phyloP scores from a whole-genome alignment of 306 rosid genomes.

The Senna tora region DNA sequence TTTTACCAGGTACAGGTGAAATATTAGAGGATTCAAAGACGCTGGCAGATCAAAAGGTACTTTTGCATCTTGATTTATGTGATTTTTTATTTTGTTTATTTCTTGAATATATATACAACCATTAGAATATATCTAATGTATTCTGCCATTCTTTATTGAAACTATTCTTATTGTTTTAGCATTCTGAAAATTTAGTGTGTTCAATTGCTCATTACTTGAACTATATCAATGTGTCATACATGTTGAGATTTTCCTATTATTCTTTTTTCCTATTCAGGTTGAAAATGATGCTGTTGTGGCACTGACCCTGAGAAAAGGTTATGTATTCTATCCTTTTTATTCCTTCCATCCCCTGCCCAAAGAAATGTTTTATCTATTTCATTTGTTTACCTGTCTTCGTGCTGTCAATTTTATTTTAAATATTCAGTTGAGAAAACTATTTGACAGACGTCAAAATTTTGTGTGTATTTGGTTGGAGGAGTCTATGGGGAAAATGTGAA shows the following conservation, averaged over 20 bases:
- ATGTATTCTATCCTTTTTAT: conserved; percentile 22
- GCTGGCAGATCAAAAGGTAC: conserved; percentile 87
- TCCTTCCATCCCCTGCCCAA: neutral
- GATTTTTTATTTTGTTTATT: neutral
- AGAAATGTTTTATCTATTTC: neutral
- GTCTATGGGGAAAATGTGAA: neutral
- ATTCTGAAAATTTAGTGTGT: neutral
- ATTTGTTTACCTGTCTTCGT: neutral
- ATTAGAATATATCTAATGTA: neutral
- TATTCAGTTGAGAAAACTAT: neutral
- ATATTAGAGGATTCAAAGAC: conserved; percentile 80
- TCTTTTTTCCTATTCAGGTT: conserved; percentile 55
- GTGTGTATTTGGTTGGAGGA: neutral
- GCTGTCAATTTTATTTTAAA: neutral
- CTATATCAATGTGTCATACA: neutral
- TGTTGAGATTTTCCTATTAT: conserved; percentile 6
- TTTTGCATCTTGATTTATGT: neutral
- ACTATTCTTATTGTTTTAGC: neutral
- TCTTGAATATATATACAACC: neutral
- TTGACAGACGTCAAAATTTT: neutral
- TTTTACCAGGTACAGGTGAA: conserved; percentile 66
- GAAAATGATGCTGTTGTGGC: conserved; percentile 90
- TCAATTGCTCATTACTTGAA: neutral
- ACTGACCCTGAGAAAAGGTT: conserved; percentile 84
- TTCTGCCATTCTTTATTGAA: neutral